Base-by-base conservation (phyloP, 331 rosid genomes). In the Cydonia oblonga region DNA sequence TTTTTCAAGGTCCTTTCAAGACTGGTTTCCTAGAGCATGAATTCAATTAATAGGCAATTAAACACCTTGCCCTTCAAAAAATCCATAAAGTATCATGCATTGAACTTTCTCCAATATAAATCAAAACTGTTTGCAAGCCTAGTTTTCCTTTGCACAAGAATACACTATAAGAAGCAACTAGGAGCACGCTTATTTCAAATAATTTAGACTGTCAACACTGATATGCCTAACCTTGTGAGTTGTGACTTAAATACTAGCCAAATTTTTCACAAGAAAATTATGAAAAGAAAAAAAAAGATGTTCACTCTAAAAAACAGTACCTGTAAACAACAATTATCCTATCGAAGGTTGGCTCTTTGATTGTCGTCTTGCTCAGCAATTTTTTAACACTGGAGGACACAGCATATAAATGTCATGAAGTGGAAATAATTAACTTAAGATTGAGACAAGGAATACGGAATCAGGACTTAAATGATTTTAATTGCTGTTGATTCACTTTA, bases 311-410 rank as follows among this genome's bases (percentile, higher is more conserved):
- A 23, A 10, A 26, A 57, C 11, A 57, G 65, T 85, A 95, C 99
- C 99, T 89, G 96, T 95, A 91, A 72, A 91, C 87, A 63, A 95
- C 99, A 83, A 91, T 95, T 38, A 95, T 88, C 87, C 96, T 77
- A 83, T 91, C 99, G 78, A 95, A 95, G 63, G 99, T 95, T 16
- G 99, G 99, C 86, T 95, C 99, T 83, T 95, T 96, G 79, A 95
- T 89, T 70, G 84, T 81, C 61, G 79, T 88, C 86, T 91, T 89
- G 82, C 92, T 81, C 80, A 89, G 68, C 78, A 95, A 78, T 64
- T 81, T 89, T 56, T 68, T 76, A 33, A 81, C 67, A 46, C 99
- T 95, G 89, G 33, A 32, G 58, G 30, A 38, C 67, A 73, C 53
- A 44, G 5, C 16, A 61, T 25, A 15, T 30, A 64, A 46, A 63